These are phyloP conservation scores for Selaginella moellendorffii DNA, from an alignment of 75 land plant genomes.

Conservation along the genomic window DNA sequence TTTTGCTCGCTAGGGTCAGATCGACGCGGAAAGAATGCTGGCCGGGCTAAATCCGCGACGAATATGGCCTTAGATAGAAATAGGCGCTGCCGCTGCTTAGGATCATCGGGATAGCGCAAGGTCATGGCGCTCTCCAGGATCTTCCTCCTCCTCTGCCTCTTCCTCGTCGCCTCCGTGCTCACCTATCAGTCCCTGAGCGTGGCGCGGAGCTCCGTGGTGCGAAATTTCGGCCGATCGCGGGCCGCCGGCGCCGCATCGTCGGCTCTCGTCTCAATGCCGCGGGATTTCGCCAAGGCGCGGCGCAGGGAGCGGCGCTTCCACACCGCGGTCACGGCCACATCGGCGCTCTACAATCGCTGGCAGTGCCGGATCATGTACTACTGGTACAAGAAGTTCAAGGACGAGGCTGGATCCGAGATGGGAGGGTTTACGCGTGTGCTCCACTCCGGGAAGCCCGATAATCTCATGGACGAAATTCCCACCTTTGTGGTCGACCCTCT, in stretches of 20 bases:
- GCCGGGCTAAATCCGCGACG: too few relatives aligned
- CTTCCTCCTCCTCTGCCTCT: slow-evolving; percentile 30
- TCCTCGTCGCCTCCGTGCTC: slow-evolving; percentile 38
- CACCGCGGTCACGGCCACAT: slow-evolving; percentile 76
- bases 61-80: too few relatives aligned
- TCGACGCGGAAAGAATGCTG: too few relatives aligned
- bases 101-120: too few relatives aligned
- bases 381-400: slow-evolving; percentile 67
- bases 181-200: slow-evolving; percentile 51
- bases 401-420: slow-evolving; percentile 65
- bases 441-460: slow-evolving; percentile 80
- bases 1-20: too few relatives aligned
- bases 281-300: background rate
- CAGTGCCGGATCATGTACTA: slow-evolving; percentile 95
- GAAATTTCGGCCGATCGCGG: background rate
- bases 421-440: slow-evolving; percentile 91
- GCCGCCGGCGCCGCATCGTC: slow-evolving; percentile 5
- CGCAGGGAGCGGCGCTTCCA: slow-evolving; percentile 49
- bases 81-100: too few relatives aligned
- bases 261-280: slow-evolving; percentile 42
- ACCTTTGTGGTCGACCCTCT: slow-evolving; percentile 84
- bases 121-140: slow-evolving; percentile 3
- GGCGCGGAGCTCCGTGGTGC: slow-evolving; percentile 16
- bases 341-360: slow-evolving; percentile 75
- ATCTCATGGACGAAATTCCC: slow-evolving; percentile 88